phyloP scores from a whole-genome alignment of 2,329 filamentous ascomycete genomes.

The Aschersonia sp. region DNA sequence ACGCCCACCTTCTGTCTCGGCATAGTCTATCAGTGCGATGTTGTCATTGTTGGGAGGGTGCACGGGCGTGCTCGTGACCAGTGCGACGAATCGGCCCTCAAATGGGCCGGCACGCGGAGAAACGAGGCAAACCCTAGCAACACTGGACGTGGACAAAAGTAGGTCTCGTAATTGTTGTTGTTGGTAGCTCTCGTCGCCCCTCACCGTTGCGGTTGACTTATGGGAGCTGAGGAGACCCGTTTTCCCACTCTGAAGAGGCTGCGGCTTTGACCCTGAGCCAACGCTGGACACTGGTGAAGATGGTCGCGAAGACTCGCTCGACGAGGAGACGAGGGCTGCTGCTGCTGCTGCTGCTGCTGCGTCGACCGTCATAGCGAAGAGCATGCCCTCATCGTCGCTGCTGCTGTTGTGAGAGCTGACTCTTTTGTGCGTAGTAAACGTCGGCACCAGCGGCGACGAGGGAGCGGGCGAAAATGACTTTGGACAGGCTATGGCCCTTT shows the following conservation, averaged over 20 bases:
- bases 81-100: slow-evolving; percentile 32
- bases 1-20: slow-evolving; percentile 24
- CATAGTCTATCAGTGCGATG: slow-evolving; percentile 16
- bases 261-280: neutral
- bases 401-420: slow-evolving; percentile 3
- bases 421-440: neutral
- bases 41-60: slow-evolving; percentile 7
- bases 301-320: neutral
- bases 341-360: neutral
- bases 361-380: slow-evolving; percentile 5
- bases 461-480: neutral
- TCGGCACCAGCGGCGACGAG: neutral
- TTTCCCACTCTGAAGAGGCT: neutral
- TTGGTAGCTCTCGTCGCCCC: neutral
- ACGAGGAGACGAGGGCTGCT: slow-evolving; percentile 3
- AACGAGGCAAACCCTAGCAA: slow-evolving; percentile 27
- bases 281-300: neutral
- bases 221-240: neutral
- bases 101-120: slow-evolving; percentile 34
- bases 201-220: neutral
- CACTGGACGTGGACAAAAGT: slow-evolving; percentile 22
- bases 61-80: slow-evolving; percentile 22
- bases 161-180: slow-evolving; percentile 18
- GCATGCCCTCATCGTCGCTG: slow-evolving; percentile 3
- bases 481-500: neutral